Base-by-base conservation (phyloP, 768 basidiomycete genomes). In the Tricholoma furcatifolium region DNA sequence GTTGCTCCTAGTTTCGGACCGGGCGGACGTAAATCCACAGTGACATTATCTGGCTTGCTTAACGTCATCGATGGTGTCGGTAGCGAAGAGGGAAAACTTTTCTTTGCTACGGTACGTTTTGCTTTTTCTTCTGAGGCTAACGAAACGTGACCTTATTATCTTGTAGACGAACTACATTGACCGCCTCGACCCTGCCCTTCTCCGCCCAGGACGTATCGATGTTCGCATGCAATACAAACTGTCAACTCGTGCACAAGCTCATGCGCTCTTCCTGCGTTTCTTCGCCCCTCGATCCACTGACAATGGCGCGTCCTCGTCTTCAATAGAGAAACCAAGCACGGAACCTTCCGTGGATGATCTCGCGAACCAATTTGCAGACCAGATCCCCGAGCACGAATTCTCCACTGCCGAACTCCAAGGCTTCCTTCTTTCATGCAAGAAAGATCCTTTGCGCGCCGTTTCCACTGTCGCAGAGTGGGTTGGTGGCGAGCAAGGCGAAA, bases 341-440 rank as follows among this genome's bases (percentile, higher is more conserved):
- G 15, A 9, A 3, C 9, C 40, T 20, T 40, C 43, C 39, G 43
- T 77, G 38, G 9, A 54, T 8, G 43, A 60, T 10, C 72, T 80
- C n/a, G 75, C 80, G 0, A 51, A 61, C 3, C 41, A 62, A 23
- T 85, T 84, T 60, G 68, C 76, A 0, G 55, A 62, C 0, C 52
- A 53, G 2, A 64, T 85, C 20, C 82, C 84, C 0, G 64, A 72
- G 10, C 58, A 74, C 42, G 73, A 75, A 51, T 80, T 84, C 59
- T 80, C 81, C 27, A 79, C 80, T 0, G 83, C 85, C 0, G 81
- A 84, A 50, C 69, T 87, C 2, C 84, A 85, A 59, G 81, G 82
- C 0, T 85, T 76, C 63, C 69, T 85, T 11, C 68, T 86, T 6
- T 59, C 63, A 9, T 70, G 71, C 54, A 78, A 79, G 57, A 70